Evolutionary conservation across 2,329 filamentous ascomycete genomes (phyloP), one percentile per base, ranked within the genome.

Genomic region (Cercospora janseana): DNA sequence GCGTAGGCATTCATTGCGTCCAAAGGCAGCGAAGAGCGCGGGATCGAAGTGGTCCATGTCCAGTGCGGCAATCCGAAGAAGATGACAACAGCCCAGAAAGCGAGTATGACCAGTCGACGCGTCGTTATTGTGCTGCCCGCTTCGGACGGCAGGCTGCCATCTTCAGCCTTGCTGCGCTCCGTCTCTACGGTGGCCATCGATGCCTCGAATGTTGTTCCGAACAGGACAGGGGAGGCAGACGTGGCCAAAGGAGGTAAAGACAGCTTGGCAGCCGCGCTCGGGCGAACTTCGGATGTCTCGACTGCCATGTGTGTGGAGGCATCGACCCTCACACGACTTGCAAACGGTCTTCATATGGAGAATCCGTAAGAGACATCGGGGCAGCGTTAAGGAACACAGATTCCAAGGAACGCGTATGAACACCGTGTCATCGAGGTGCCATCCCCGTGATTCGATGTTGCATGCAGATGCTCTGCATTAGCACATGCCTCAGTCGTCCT

Each of bases 41-140:
- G 91, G 48, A 97, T 95, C 0, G 87, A 86, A 3, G 93, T 98
- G 0, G 93, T 97, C 69, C 83, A 84, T 83, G 89, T 94, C 93
- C 93, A 98, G 79, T 95, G 85, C 50, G 93, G 93, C 58, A 98
- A 69, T 2, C 93, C 93, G 4, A 98, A 72, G 23, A 86, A 79
- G 5, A 95, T 67, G 5, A 95, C 88, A 28, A 97, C 82, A 4
- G 83, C 75, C 93, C 93, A 98, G 70, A 96, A 97, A 6, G 92
- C 92, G 55, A 87, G 69, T 55, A 98, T 83, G 43, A 97, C 86
- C 55, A 77, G 76, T 40, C 82, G 81, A 47, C 93, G 85, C 51
- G 85, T 81, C 65, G 80, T 81, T 44, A 85, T 75, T 56, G 86
- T 83, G 59, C 85, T 85, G 73, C 97, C 91, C 23, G 88, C 85